Evolutionary conservation across 306 rosid species (phyloP), one percentile per base, ranked within the genome.

Genomic region (Quillaja saponaria): DNA sequence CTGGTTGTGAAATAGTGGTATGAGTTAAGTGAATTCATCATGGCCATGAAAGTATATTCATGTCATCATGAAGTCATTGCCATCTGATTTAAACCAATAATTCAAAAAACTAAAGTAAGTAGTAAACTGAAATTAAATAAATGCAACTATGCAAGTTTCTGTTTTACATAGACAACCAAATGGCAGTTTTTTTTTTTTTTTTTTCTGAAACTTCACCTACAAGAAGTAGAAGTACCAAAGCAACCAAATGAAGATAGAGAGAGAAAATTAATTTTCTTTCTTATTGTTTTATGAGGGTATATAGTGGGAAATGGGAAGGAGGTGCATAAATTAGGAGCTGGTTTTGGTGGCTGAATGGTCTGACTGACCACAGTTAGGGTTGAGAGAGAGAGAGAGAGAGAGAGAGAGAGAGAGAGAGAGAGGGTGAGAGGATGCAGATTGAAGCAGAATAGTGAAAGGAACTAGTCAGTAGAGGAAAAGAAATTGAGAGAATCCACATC

Each of bases 371-470:
- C 13, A 39, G 1, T 25, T 46, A 41, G 42, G 28, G 33, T 21
- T 2, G 67, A n/a, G 13, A 66, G 31, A 70, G 40, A 71, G 65
- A 62, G 76, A 31, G 51, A 50, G 63, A 13, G 75, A 49, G 34
- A 31, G n/a, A n/a, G n/a, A n/a, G n/a, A 50, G 48, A 58, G 69
- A 49, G 75, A 69, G 76, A 62, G 80, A 74, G 31, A 34, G 42
- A 50, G 58, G 63, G 46, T 37, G 55, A 35, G 63, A 54, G 62
- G 17, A 46, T 10, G 47, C 86, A 81, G 82, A 33, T 2, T 45
- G 64, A 20, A 47, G 73, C 72, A 81, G 90, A 73, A 63, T 56
- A 74, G 81, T 79, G 97, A 90, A 75, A 87, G 88, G 80, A 81
- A 90, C 95, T 59, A 75, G 21, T 75, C 95, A 60, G 41, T 68